A percentile compares a stretch with the other conserved stretches of the same genome.
These are phyloP conservation scores for Pichia sp. DNA, from an alignment of 1,139 yeast species.

Conservation along the genomic window DNA sequence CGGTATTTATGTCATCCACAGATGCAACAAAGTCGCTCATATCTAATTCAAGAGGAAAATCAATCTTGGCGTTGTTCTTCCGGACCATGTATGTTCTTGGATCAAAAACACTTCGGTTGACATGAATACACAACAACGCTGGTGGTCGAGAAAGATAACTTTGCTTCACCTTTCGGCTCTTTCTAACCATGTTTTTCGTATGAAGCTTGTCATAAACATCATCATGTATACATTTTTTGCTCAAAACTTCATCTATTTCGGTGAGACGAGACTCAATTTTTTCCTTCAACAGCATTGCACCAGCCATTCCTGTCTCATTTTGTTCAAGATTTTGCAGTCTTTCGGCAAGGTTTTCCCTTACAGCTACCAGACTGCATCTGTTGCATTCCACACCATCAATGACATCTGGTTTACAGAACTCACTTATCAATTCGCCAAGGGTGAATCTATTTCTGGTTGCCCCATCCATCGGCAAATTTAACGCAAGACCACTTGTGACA, in stretches of 20 bases:
- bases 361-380: conserved; percentile 73
- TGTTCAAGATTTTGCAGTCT: conserved; percentile 37
- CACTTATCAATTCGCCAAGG: conserved; percentile 55
- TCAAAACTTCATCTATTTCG: conserved; percentile 54
- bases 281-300: conserved; percentile 35
- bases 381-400: conserved; percentile 92
- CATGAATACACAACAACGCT: conserved; percentile 75
- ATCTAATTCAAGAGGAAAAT: conserved; percentile 65
- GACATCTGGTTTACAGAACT: conserved; percentile 77
- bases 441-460: conserved; percentile 40
- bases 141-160: conserved; percentile 79
- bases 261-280: conserved; percentile 50
- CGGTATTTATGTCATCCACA: conserved; percentile 66
- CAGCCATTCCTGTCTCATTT: conserved; percentile 16
- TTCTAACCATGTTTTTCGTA: conserved; percentile 69
- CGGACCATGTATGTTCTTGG: conserved; percentile 77
- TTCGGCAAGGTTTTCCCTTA: conserved; percentile 46
- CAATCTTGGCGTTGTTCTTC: conserved; percentile 78
- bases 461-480: conserved; percentile 50
- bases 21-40: conserved; percentile 67
- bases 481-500: conserved; percentile 73
- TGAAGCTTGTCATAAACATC: conserved; percentile 70
- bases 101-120: conserved; percentile 89
- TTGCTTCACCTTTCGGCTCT: conserved; percentile 79
- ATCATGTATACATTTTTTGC: conserved; percentile 69